Conservation (phyloP, 2,329 filamentous ascomycete genomes). For the Sarocladiaceae sp. region DNA sequence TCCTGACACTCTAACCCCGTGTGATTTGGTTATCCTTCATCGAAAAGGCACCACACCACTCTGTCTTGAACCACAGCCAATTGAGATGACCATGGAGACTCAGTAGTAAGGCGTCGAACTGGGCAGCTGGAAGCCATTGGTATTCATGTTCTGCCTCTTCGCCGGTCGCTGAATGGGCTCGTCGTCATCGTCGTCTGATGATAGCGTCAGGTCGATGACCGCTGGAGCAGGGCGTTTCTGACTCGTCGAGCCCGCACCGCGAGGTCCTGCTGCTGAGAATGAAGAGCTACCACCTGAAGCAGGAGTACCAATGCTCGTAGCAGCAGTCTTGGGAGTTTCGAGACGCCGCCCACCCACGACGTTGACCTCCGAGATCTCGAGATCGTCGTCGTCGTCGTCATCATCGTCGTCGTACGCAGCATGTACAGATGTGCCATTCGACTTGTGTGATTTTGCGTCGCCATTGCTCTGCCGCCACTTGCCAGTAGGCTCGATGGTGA, state of each 20-base stretch:
- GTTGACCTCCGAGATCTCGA: slow-evolving; percentile 43
- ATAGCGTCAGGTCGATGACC: slow-evolving; percentile 57
- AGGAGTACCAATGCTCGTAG: slow-evolving; percentile 31
- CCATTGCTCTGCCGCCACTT: slow-evolving; percentile 54
- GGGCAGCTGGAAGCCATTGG: slow-evolving; percentile 13
- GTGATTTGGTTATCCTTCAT: too few species aligned
- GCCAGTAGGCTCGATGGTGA: slow-evolving; percentile 85
- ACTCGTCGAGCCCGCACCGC: slow-evolving; percentile 30
- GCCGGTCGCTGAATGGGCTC: slow-evolving; percentile 37
- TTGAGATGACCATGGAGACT: too few species aligned
- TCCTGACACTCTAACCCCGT: too few species aligned
- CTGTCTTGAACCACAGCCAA: too few species aligned
- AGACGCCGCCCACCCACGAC: slow-evolving; percentile 27
- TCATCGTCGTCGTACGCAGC: slow-evolving; percentile 32
- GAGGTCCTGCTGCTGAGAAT: slow-evolving; percentile 28
- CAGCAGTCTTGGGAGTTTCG: slow-evolving; percentile 30
- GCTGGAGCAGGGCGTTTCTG: slow-evolving; percentile 46
- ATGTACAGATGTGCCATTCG: slow-evolving; percentile 21
- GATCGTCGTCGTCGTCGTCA: slow-evolving; percentile 50
- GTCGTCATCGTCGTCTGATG: slow-evolving; percentile 50
- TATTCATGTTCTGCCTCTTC: slow-evolving; percentile 37
- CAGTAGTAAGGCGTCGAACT: background rate
- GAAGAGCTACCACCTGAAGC: slow-evolving; percentile 28
- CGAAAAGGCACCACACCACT: too few species aligned
- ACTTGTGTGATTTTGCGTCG: slow-evolving; percentile 22